phyloP scores from a whole-genome alignment of 1,139 yeast species.

The Saccharomyces uvarum region DNA sequence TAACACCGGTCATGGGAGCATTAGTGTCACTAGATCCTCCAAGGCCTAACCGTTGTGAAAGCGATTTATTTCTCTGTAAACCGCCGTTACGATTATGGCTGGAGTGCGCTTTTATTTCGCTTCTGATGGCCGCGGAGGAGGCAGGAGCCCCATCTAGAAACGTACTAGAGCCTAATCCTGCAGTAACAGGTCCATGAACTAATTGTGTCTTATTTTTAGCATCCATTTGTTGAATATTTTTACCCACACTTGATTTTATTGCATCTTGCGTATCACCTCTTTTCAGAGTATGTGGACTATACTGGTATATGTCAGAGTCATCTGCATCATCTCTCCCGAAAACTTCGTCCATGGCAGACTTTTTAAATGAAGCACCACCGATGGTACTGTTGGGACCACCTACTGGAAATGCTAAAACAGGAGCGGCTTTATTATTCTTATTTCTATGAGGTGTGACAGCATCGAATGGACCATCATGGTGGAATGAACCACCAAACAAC shows the following conservation, averaged over 20 bases:
- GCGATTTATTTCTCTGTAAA: slow-evolving; percentile 64
- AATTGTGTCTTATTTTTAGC: slow-evolving; percentile 60
- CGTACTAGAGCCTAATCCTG: slow-evolving; percentile 87
- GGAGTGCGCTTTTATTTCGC: slow-evolving; percentile 29
- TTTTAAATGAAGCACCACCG: slow-evolving; percentile 44
- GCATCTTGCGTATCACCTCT: slow-evolving; percentile 27
- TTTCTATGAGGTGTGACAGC: slow-evolving; percentile 97
- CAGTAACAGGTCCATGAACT: slow-evolving; percentile 76
- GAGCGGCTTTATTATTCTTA: slow-evolving; percentile 71
- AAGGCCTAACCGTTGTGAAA: slow-evolving; percentile 51
- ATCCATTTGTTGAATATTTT: slow-evolving; percentile 53
- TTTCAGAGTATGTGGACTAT: slow-evolving; percentile 81
- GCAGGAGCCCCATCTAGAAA: slow-evolving; percentile 97
- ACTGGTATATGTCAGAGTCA: slow-evolving; percentile 35
- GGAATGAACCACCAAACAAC: slow-evolving; percentile 89
- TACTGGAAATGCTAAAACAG: slow-evolving; percentile 89
- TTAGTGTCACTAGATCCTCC: slow-evolving; percentile 27
- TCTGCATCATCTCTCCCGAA: slow-evolving; percentile 23
- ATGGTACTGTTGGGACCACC: slow-evolving; percentile 91
- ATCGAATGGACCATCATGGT: slow-evolving; percentile 98
- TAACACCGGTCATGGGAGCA: slow-evolving; percentile 7
- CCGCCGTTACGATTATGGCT: slow-evolving; percentile 31
- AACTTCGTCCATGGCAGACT: slow-evolving; percentile 31
- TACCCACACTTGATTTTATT: slow-evolving; percentile 44
- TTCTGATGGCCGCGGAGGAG: slow-evolving; percentile 43